Conservation (phyloP, 2,329 filamentous ascomycete genomes). For the Talaromyces pinophilus region DNA sequence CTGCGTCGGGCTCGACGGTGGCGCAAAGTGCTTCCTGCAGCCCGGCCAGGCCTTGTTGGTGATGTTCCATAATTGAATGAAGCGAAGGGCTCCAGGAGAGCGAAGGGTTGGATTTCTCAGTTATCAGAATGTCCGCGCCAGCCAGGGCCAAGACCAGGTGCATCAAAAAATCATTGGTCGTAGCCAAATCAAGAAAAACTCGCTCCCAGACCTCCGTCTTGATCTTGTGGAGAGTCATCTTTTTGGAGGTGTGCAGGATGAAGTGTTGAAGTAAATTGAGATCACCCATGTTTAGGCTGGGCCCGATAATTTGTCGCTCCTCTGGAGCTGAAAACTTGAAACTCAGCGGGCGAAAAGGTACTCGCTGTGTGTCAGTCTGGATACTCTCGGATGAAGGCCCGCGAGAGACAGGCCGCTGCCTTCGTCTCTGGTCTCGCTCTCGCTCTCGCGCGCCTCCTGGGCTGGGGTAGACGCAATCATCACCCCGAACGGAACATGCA, state of each 20-base stretch:
- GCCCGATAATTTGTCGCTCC: background rate
- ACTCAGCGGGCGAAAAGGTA: background rate
- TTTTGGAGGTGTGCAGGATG: constrained; percentile 14
- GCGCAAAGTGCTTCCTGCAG: background rate
- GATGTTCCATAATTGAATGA: constrained; percentile 11
- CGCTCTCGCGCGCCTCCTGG: background rate
- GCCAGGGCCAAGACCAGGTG: constrained; percentile 2
- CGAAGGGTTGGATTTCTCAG: background rate
- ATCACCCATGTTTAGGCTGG: constrained; percentile 6
- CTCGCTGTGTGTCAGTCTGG: background rate
- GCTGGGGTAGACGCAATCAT: background rate
- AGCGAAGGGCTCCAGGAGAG: background rate
- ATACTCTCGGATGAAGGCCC: background rate
- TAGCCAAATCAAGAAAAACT: constrained; percentile 7
- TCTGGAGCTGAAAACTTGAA: background rate
- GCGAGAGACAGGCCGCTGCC: background rate
- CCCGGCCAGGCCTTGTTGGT: constrained; percentile 5
- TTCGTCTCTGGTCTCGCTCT: background rate
- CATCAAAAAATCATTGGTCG: background rate
- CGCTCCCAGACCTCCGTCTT: constrained; percentile 18
- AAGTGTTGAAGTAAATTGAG: constrained; percentile 9
- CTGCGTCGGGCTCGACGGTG: background rate
- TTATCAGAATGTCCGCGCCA: background rate
- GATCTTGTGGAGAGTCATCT: background rate
- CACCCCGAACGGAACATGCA: background rate